A percentile compares a stretch with the other conserved stretches of the same genome.
These are phyloP conservation scores for Botryotinia calthae DNA, from an alignment of 2,329 filamentous ascomycete species.

Conservation along the genomic window DNA sequence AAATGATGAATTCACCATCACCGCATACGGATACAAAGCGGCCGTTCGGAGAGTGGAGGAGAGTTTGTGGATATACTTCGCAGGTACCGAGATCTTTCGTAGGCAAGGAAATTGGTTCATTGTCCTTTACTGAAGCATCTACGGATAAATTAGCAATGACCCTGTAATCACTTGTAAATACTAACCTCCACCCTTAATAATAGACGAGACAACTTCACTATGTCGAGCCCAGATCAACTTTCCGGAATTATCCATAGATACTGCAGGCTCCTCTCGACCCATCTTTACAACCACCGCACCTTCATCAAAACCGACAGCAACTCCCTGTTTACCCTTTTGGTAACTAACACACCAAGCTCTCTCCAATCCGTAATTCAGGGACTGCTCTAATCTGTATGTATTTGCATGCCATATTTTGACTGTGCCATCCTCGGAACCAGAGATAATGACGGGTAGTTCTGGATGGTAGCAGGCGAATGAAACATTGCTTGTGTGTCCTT, in stretches of 20 bases:
- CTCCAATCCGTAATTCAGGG: slow-evolving; percentile 91
- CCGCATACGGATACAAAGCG: slow-evolving; percentile 86
- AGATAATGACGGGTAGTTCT: slow-evolving; percentile 94
- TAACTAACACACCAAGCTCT: slow-evolving; percentile 97
- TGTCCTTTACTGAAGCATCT: slow-evolving; percentile 84
- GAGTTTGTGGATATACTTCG: slow-evolving; percentile 92
- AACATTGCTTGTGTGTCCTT: slow-evolving; percentile 97
- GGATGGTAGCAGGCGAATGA: slow-evolving; percentile 98
- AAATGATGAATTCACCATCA: slow-evolving; percentile 98
- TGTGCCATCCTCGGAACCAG: slow-evolving; percentile 94
- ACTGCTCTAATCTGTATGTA: slow-evolving; percentile 94
- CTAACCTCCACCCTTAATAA: slow-evolving; percentile 82
- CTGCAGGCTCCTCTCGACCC: slow-evolving; percentile 92
- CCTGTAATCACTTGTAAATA: slow-evolving; percentile 7
- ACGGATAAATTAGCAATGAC: slow-evolving; percentile 35
- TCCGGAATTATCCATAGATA: slow-evolving; percentile 94
- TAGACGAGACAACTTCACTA: slow-evolving; percentile 90
- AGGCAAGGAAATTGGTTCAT: slow-evolving; percentile 77
- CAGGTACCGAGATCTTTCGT: slow-evolving; percentile 95
- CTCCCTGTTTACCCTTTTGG: slow-evolving; percentile 88
- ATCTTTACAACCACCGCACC: slow-evolving; percentile 97
- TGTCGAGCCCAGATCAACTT: slow-evolving; percentile 96
- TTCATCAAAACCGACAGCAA: slow-evolving; percentile 96
- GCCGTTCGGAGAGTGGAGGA: slow-evolving; percentile 94
- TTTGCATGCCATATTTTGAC: slow-evolving; percentile 99